A percentile compares a stretch with the other conserved stretches of the same genome.
Conservation (phyloP, 306 rosid species). For the Lathyrus aphaca region DNA sequence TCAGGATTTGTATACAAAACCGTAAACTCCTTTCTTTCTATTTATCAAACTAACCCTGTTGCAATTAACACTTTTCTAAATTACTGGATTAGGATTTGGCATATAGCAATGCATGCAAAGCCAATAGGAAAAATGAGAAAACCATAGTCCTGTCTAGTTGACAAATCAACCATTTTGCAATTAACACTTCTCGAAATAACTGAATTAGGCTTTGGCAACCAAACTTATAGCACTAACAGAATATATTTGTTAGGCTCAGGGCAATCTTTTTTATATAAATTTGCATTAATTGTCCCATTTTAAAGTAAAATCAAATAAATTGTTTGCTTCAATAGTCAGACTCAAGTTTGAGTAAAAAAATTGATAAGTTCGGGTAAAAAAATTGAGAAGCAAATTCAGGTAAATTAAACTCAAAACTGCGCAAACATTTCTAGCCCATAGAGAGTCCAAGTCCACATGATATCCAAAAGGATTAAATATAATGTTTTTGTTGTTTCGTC, state of each 20-base stretch:
- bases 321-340: constrained; percentile 2
- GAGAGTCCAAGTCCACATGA: constrained; percentile 9
- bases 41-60: constrained; percentile 28
- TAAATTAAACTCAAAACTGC: constrained; percentile 19
- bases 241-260: neutral
- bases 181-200: constrained; percentile 23
- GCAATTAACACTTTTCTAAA: constrained; percentile 25
- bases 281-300: constrained; percentile 10
- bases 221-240: neutral
- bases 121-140: constrained; percentile 29
- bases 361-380: no score
- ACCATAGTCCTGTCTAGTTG: constrained; percentile 13
- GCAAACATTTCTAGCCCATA: constrained; percentile 19
- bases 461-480: constrained; percentile 21
- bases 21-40: constrained; percentile 12
- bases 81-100: constrained; percentile 13
- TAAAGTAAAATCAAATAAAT: constrained; percentile 6
- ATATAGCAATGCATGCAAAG: constrained; percentile 10
- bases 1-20: constrained; percentile 34
- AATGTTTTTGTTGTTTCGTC: neutral
- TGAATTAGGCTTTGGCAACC: constrained; percentile 18
- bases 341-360: neutral
- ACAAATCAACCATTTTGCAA: constrained; percentile 32
- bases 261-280: constrained; percentile 9
- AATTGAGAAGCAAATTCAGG: neutral